Conservation (phyloP, 768 basidiomycete genomes). For the Fomitopsis pulvina region DNA sequence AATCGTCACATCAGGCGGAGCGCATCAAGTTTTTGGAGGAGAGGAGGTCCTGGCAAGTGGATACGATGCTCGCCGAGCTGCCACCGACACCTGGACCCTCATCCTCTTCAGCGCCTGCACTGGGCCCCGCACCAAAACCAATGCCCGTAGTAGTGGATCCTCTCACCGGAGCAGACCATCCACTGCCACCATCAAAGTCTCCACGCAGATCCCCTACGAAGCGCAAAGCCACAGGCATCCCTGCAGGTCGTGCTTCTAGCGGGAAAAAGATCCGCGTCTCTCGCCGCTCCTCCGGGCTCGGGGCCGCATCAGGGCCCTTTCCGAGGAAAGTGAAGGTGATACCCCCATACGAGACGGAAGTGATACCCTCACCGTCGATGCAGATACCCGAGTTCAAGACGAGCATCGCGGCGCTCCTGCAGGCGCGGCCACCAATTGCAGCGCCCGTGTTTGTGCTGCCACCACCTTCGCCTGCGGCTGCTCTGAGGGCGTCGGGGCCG, state of each 20-base stretch:
- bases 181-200: slow-evolving; percentile 29
- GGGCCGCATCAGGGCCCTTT: slow-evolving; percentile 24
- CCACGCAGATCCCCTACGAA: slow-evolving; percentile 40
- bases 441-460: slow-evolving; percentile 73
- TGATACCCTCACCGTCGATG: slow-evolving; percentile 31
- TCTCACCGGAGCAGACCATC: slow-evolving; percentile 6
- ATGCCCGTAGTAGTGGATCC: slow-evolving; percentile 11
- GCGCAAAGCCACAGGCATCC: slow-evolving; percentile 20
- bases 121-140: slow-evolving; percentile 15
- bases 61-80: slow-evolving; percentile 53
- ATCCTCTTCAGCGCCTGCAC: slow-evolving; percentile 18
- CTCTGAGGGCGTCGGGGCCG: not conserved
- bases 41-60: slow-evolving; percentile 66
- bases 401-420: slow-evolving; percentile 16
- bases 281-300: slow-evolving; percentile 39
- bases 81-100: slow-evolving; percentile 33
- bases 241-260: slow-evolving; percentile 40
- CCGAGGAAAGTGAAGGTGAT: slow-evolving; percentile 28
- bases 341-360: slow-evolving; percentile 48
- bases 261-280: slow-evolving; percentile 39
- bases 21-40: slow-evolving; percentile 57
- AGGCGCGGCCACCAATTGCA: slow-evolving; percentile 39
- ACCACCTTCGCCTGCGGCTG: slow-evolving; percentile 64
- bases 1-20: slow-evolving; percentile 41
- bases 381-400: slow-evolving; percentile 24